Conservation (phyloP, 306 rosid species). For the Fragaria vesca region DNA sequence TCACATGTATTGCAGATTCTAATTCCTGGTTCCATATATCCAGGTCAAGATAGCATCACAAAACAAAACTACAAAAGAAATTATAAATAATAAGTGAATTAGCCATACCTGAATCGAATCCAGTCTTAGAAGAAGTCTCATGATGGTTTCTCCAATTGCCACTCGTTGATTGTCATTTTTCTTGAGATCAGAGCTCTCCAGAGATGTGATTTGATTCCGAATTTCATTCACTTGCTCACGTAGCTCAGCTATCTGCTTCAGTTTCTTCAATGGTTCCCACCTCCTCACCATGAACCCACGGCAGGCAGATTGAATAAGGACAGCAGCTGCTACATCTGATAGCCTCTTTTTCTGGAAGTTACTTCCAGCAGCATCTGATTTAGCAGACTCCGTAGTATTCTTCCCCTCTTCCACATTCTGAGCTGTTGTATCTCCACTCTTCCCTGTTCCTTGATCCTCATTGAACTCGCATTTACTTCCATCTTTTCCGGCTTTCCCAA, state of each 20-base stretch:
- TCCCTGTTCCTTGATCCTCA: constrained; percentile 13
- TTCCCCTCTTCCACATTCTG: constrained; percentile 17
- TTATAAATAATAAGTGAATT: not conserved
- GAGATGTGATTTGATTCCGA: constrained; percentile 30
- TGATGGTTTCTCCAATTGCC: constrained; percentile 65
- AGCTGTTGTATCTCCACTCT: not conserved
- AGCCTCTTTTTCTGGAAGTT: constrained; percentile 17
- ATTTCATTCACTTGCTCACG: constrained; percentile 41
- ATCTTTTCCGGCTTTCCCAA: constrained; percentile 1
- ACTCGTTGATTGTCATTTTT: constrained; percentile 44
- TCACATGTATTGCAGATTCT: not conserved
- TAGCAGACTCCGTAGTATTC: not conserved
- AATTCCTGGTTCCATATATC: not conserved
- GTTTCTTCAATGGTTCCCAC: constrained; percentile 66
- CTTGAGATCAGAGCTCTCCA: constrained; percentile 41
- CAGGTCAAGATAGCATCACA: not conserved
- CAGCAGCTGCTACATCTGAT: constrained; percentile 59
- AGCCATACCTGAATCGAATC: constrained; percentile 74
- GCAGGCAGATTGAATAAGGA: constrained; percentile 61
- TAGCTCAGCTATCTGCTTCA: constrained; percentile 64
- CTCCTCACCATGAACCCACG: constrained; percentile 65
- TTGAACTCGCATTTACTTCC: not conserved
- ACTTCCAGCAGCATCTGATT: constrained; percentile 4
- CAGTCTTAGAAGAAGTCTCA: constrained; percentile 66
- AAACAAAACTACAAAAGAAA: not conserved